These are phyloP conservation scores for Aspergillus caelatus DNA, from an alignment of 2,329 filamentous ascomycete species.

Conservation along the genomic window DNA sequence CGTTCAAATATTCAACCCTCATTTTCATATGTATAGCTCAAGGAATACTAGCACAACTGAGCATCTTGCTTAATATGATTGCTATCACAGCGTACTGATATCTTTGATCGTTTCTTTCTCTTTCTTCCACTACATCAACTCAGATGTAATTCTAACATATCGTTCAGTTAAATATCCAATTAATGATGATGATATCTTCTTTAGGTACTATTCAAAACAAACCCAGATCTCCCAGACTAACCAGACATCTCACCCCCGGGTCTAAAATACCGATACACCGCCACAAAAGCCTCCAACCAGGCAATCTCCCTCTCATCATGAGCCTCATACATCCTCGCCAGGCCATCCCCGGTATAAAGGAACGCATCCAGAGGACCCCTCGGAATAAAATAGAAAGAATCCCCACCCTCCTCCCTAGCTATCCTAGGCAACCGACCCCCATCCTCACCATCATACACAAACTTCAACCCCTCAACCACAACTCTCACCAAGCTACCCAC, in stretches of 20 bases:
- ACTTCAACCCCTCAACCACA: neutral
- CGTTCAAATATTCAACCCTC: too few relatives aligned
- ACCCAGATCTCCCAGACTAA: too few relatives aligned
- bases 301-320: conserved; percentile 21
- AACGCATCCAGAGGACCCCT: neutral
- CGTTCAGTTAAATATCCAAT: too few relatives aligned
- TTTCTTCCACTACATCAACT: too few relatives aligned
- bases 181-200: too few relatives aligned
- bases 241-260: neutral
- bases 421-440: neutral
- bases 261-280: conserved; percentile 14
- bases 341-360: neutral
- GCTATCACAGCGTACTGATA: too few relatives aligned
- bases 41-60: too few relatives aligned
- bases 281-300: conserved; percentile 22
- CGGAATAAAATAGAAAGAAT: neutral
- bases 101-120: too few relatives aligned
- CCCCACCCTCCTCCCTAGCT: neutral
- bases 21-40: too few relatives aligned
- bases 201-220: too few relatives aligned
- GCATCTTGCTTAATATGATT: too few relatives aligned
- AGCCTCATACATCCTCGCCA: conserved; percentile 3
- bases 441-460: neutral
- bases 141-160: too few relatives aligned
- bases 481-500: neutral